Conservation (phyloP, 2,329 filamentous ascomycete genomes). For the Trichoderma sp. region DNA sequence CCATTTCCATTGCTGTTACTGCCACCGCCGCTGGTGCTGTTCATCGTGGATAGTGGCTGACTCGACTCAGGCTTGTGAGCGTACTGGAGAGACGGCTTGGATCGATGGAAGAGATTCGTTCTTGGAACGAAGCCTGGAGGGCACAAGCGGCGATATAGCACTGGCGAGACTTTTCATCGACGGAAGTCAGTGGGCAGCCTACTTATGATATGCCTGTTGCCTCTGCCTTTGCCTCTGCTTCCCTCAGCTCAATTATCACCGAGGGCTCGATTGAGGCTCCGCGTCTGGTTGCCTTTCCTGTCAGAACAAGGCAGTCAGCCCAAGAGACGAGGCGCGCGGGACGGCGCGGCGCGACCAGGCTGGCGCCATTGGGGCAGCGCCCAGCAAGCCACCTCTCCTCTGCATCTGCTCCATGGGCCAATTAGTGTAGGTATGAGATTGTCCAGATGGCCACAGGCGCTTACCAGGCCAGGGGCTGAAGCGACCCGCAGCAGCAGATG, state of each 20-base stretch:
- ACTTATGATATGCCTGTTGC: not conserved
- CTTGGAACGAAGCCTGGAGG: not conserved
- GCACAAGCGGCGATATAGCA: not conserved
- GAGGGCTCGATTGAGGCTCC: not conserved
- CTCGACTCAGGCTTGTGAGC: not conserved
- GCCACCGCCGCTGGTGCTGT: slow-evolving; percentile 1
- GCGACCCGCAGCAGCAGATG: slow-evolving; percentile 1
- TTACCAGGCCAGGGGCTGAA: slow-evolving; percentile 5
- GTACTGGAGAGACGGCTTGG: not conserved
- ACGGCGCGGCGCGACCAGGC: slow-evolving; percentile 25
- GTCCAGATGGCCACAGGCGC: not conserved
- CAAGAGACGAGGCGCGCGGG: slow-evolving; percentile 27
- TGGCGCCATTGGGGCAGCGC: slow-evolving; percentile 24
- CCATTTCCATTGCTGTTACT: not conserved
- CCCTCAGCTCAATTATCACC: not conserved
- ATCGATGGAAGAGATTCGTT: slow-evolving; percentile 2
- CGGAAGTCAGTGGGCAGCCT: slow-evolving; percentile 1
- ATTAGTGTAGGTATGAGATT: slow-evolving; percentile 12
- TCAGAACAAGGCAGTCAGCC: not conserved
- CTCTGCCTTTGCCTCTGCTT: not conserved
- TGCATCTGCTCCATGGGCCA: not conserved
- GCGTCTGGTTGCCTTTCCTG: not conserved
- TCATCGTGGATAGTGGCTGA: slow-evolving; percentile 15
- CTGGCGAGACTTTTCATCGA: not conserved
- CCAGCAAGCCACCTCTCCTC: slow-evolving; percentile 12